Evolutionary conservation across 2,329 filamentous ascomycete species (phyloP), one percentile per base, ranked within the genome.

Genomic region (Xylariales sp.): DNA sequence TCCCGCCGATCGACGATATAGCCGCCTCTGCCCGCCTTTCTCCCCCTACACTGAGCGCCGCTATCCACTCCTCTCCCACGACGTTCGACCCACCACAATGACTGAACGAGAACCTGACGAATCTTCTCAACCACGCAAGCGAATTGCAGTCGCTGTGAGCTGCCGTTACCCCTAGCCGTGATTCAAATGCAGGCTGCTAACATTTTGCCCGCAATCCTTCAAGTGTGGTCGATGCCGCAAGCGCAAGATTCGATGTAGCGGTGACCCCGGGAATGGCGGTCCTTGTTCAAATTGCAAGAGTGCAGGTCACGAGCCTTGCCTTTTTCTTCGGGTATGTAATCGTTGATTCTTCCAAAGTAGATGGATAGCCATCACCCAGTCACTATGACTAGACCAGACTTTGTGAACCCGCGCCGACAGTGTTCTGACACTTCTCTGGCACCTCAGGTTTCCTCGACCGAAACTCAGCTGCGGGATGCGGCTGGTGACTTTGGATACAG

Each of bases 241-340:
- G 66, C 79, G 91, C 42, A 97, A 97, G 70, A 97, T 97, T 52
- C 84, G 88, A 50, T 97, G 91, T 66, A 95, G 86, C 54, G 91
- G 91, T 29, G 88, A 95, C 56, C 71, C 75, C 23, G 85, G 85
- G 21, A 78, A 83, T 53, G 85, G 84, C n/a, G 65, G 70, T 27
- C 81, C 83, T n/a, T 97, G 91, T 62, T 70, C 75, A 10, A 95
- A 90, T 60, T 97, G 91, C 68, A 84, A 80, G 53, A 79, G 72
- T 44, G 83, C 90, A 37, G 84, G 85, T 11, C 67, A 75, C 18
- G 76, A 82, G 16, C 67, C 73, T 5, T 96, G 91, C 57, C 77
- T 83, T 40, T 96, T 95, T 55, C 69, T 94, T 46, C 76, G 91
- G 62, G 91, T 95, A 71, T 56, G 63, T 52, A 16, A 5, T 19